Base-by-base conservation (phyloP, 140 eudicot species). In the Oenanthe javanica region DNA sequence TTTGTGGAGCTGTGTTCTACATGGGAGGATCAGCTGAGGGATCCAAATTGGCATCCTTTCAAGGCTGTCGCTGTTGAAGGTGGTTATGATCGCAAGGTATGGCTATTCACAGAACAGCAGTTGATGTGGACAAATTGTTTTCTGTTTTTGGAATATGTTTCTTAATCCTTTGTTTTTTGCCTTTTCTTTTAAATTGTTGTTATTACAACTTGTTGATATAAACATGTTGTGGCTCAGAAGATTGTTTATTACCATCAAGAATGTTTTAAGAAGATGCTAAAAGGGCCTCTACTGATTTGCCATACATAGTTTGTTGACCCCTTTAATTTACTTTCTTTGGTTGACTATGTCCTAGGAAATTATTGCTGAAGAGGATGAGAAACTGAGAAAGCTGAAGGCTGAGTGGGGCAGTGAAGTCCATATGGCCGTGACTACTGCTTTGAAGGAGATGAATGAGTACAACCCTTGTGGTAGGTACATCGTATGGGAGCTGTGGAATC, bases 41-140 rank as follows among this genome's bases (percentile, higher is more conserved):
- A 94, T 87, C 96, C 97, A 64, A 86, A 75, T 79, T 94, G 97
- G 98, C 92, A 94, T 87, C 98, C 98, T 2, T 94, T 86, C 76
- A 94, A 87, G 88, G 84, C 90, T 40, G 71, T 90, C 48, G 45
- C 75, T 27, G 55, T 55, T 54, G 86, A 71, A 40, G 76, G 49
- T 40, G 48, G 86, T 38, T 84, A 73, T 2, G 76, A 52, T 54
- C 55, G 59, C 72, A 80, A 87, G 97, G 97, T 90, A 87, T 83
- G 79, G 43, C n/a, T 23, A 19, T 47, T 47, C 2, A 19, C 59
- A 74, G 40, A 36, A 47, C 55, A 4, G n/a, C 18, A 21, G 21
- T 11, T 42, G 3, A 0, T 54, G 40, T 14, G 14, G 7, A 15
- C 46, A n/a, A 23, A 9, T 23, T 61, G 38, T 13, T 61, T 61